Evolutionary conservation across 495 filamentous ascomycete genomes (phyloP), one percentile per base, ranked within the genome.

Genomic region (Cercophora newfieldiana): DNA sequence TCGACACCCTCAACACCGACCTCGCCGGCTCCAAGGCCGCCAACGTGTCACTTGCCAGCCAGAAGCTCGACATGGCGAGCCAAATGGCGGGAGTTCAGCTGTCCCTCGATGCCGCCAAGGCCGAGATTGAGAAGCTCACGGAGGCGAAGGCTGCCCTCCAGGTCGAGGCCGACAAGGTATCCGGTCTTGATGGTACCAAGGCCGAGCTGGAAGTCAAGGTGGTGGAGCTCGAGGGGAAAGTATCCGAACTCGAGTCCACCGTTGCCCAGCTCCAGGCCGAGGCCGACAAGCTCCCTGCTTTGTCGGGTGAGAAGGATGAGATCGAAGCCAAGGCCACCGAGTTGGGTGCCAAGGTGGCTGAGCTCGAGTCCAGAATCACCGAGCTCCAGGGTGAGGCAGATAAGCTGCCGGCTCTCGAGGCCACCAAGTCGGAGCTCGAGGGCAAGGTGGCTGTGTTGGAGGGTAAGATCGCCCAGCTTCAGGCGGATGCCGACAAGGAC

Each of bases 351-450:
- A 67, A 65, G 50, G 59, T 51, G 12, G 60, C 64, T 1, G 73
- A 67, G 48, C 68, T 77, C 14, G 75, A 78, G 58, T 57, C 71
- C 6, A 70, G 72, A 63, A 33, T 72, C 25, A 63, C 72, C 33
- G 69, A 68, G n/a, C 68, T 77, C 21, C 74, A 77, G 48, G 71
- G 68, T 25, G 78, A 79, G 47, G 71, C 78, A 24, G 74, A 76
- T 62, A 76, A 75, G 51, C 68, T 76, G 7, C 61, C 71, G 14
- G 24, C 65, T 8, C 72, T 81, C 25, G 64, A 66, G 29, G 68
- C 69, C 31, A 72, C 74, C 54, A 82, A 77, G 61, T 61, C 72
- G 1, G 47, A 61, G 18, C 72, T 78, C 33, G 64, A 72, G 58
- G 66, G 48, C 61, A 63, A 62, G 58, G 56, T 71, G 12, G 33